These are phyloP conservation scores for Ogataea minuta DNA, from an alignment of 805 yeast species.

Conservation along the genomic window DNA sequence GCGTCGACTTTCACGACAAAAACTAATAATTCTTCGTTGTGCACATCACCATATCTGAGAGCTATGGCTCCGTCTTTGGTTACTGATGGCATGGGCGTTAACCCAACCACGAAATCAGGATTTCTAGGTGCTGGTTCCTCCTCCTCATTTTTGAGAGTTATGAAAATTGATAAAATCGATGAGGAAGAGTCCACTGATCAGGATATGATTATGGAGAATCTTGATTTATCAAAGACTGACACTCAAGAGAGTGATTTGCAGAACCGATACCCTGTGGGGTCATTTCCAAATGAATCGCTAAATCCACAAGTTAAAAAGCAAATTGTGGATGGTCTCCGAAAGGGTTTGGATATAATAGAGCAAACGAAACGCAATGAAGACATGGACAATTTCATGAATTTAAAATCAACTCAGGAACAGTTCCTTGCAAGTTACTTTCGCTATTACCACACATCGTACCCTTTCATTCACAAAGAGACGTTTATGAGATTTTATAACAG, in stretches of 20 bases:
- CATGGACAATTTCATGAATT: constrained; percentile 20
- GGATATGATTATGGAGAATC: constrained; percentile 20
- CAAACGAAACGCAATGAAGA: constrained; percentile 16
- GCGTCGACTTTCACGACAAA: constrained; percentile 12
- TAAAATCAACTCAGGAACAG: constrained; percentile 26
- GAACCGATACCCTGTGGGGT: background rate
- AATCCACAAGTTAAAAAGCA: constrained; percentile 20
- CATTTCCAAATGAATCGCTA: constrained; percentile 12
- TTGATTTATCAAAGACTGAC: constrained; percentile 11
- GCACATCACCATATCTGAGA: constrained; percentile 25
- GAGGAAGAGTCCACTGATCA: constrained; percentile 20
- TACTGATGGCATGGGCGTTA: constrained; percentile 67
- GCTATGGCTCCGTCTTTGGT: constrained; percentile 17
- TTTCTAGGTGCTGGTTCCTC: constrained; percentile 66
- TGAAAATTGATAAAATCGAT: constrained; percentile 34
- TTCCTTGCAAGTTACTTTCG: constrained; percentile 48
- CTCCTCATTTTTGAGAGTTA: constrained; percentile 45
- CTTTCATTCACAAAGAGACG: constrained; percentile 55
- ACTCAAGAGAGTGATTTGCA: constrained; percentile 1
- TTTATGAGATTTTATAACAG: constrained; percentile 48
- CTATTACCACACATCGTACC: constrained; percentile 60
- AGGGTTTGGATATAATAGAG: constrained; percentile 22
- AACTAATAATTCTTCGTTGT: constrained; percentile 23
- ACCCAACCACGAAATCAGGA: constrained; percentile 48
- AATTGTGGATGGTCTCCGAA: constrained; percentile 22